Conservation (phyloP, 805 yeast genomes). For the Candida yuanshanica region DNA sequence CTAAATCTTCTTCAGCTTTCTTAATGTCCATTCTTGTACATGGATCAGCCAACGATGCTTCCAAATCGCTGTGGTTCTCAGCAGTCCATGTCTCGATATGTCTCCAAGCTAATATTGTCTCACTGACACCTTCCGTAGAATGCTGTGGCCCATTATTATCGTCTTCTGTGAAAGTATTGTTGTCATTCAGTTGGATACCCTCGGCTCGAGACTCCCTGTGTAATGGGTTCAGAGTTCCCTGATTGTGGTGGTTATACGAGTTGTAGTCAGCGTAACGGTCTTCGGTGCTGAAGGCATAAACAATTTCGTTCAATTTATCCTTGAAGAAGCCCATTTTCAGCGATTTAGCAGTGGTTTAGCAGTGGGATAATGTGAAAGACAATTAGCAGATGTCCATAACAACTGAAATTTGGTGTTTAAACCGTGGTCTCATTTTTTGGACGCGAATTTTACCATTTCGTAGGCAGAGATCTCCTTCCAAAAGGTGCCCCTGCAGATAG, state of each 20-base stretch:
- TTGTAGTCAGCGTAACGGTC: constrained; percentile 70
- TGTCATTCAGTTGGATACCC: constrained; percentile 19
- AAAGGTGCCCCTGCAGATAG: neutral
- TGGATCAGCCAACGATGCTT: constrained; percentile 69
- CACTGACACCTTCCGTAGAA: constrained; percentile 61
- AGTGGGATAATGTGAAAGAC: too few relatives aligned
- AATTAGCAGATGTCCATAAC: too few relatives aligned
- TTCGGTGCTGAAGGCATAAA: constrained; percentile 58
- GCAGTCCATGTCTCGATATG: constrained; percentile 83
- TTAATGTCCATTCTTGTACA: constrained; percentile 76
- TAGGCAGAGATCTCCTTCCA: too few relatives aligned
- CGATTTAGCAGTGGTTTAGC: neutral
- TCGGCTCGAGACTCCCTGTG: neutral
- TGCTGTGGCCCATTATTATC: constrained; percentile 24
- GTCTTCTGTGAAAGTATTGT: constrained; percentile 30
- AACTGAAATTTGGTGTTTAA: too few relatives aligned
- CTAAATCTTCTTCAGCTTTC: constrained; percentile 80
- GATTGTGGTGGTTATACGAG: constrained; percentile 33
- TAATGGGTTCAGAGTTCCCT: neutral
- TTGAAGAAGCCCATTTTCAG: constrained; percentile 30
- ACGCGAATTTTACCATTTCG: neutral
- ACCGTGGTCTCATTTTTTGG: neutral
- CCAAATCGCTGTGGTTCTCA: constrained; percentile 73
- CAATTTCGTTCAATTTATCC: constrained; percentile 49
- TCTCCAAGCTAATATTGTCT: constrained; percentile 77